These are phyloP conservation scores for Lasiosphaeris hirsuta DNA, from an alignment of 495 filamentous ascomycete genomes.

Conservation along the genomic window DNA sequence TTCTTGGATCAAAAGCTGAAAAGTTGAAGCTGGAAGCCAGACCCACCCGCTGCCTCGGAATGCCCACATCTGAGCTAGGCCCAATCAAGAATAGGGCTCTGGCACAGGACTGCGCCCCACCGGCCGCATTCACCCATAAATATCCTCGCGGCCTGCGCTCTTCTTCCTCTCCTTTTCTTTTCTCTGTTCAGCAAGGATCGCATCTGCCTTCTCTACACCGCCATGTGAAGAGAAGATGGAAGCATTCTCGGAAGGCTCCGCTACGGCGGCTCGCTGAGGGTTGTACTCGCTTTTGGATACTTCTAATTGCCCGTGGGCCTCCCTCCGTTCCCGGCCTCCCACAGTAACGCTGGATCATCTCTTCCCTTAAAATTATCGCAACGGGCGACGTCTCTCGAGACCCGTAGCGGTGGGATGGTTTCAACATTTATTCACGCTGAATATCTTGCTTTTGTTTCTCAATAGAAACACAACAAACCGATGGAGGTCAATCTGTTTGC, in stretches of 20 bases:
- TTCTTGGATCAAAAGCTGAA: too few species aligned
- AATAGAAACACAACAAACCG: neutral
- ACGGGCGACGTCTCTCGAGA: constrained; percentile 27
- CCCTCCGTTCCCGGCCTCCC: constrained; percentile 41
- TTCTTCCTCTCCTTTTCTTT: constrained; percentile 1
- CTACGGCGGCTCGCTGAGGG: constrained; percentile 38
- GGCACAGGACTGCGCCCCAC: too few species aligned
- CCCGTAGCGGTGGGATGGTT: constrained; percentile 34
- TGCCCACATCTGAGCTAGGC: too few species aligned
- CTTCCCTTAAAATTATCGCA: constrained; percentile 22
- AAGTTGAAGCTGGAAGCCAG: too few species aligned
- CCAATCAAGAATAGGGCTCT: too few species aligned
- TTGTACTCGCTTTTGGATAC: constrained; percentile 17
- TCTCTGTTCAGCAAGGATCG: constrained; percentile 10
- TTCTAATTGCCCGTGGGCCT: constrained; percentile 26
- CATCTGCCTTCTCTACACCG: constrained; percentile 26
- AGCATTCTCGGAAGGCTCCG: constrained; percentile 26
- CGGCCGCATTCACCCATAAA: constrained; percentile 6
- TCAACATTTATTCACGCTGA: constrained; percentile 24
- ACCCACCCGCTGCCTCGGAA: too few species aligned
- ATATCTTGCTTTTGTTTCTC: neutral
- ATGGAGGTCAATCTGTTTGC: too few species aligned
- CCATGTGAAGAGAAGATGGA: constrained; percentile 26
- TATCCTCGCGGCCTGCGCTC: neutral
- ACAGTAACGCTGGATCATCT: constrained; percentile 28